Evolutionary conservation across 257 asterid genomes (phyloP).

Genomic region (Scutellaria minor): DNA sequence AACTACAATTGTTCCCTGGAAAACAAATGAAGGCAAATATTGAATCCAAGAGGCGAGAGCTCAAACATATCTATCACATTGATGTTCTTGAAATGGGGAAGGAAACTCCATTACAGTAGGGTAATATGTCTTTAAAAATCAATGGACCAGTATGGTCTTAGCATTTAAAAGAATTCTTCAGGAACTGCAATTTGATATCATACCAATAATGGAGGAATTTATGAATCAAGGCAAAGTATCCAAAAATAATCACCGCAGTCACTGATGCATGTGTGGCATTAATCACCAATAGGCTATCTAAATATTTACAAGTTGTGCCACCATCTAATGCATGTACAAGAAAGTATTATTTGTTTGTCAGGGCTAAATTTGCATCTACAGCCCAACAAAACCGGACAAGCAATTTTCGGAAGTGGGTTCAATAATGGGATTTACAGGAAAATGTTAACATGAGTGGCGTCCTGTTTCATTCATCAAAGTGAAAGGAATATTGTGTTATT

Average conservation of each 20-base stretch:
- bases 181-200: background rate
- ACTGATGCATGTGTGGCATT: background rate
- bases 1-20: constrained; percentile 93
- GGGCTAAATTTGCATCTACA: constrained; percentile 4
- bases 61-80: background rate
- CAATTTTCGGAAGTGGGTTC: background rate
- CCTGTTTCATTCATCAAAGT: background rate
- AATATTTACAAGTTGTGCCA: background rate
- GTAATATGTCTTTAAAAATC: constrained; percentile 13
- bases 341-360: constrained; percentile 4
- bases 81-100: constrained; percentile 19
- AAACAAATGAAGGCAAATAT: constrained; percentile 34
- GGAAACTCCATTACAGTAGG: constrained; percentile 12
- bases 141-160: background rate
- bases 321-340: background rate
- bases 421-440: background rate
- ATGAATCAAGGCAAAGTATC: background rate
- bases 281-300: background rate
- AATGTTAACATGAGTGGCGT: background rate
- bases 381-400: background rate
- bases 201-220: background rate
- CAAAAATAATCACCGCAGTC: background rate
- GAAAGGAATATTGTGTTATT: background rate
- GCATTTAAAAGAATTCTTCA: constrained; percentile 3
- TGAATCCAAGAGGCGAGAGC: constrained; percentile 17